Evolutionary conservation across 106 monocot genomes (phyloP), one percentile per base, ranked within the genome.

Genomic region (Dendrobium nobile): DNA sequence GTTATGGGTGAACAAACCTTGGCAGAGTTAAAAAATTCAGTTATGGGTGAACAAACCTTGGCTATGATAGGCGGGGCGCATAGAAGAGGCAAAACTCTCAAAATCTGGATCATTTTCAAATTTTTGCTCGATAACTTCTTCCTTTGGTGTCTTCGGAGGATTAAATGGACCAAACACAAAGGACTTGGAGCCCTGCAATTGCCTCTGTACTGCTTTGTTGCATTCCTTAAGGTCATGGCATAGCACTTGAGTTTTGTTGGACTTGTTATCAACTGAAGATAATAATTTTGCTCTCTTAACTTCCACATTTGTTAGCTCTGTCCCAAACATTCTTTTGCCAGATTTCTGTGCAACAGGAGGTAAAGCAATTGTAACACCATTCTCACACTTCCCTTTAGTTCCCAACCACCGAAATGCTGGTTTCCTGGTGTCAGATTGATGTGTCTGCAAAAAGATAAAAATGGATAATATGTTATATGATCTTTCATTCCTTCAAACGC

Each of bases 371-470:
- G 88, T 86, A 5, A 85, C 88, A 83, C 47, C 77, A 56, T 22
- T 86, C 27, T 77, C 75, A 11, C 64, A 84, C 77, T 78, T 90
- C 20, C 85, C 83, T 19, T 80, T 83, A 6, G 79, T 47, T 22
- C 95, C 99, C 77, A 99, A 33, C 99, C 99, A 99, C 2, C 93
- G 85, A 58, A 95, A 99, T 20, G 95, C 99, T 44, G 95, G 99
- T 47, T 99, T 99, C 77, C 89, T 87, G 40, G 90, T 89, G 4
- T 91, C 93, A 8, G 74, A 58, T 54, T 95, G 90, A 6, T 93
- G 92, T 33, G 90, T 91, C 99, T 98, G 87, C 26, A 88, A 77
- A n/a, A 11, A 3, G 73, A 26, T 82, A 2, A 33, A 73, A 9
- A 42, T 48, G 37, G 9, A 4, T 13, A 77, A 20, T 22, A 4